phyloP scores from a whole-genome alignment of 148 eudicot genomes.

The Persicaria maculosa region DNA sequence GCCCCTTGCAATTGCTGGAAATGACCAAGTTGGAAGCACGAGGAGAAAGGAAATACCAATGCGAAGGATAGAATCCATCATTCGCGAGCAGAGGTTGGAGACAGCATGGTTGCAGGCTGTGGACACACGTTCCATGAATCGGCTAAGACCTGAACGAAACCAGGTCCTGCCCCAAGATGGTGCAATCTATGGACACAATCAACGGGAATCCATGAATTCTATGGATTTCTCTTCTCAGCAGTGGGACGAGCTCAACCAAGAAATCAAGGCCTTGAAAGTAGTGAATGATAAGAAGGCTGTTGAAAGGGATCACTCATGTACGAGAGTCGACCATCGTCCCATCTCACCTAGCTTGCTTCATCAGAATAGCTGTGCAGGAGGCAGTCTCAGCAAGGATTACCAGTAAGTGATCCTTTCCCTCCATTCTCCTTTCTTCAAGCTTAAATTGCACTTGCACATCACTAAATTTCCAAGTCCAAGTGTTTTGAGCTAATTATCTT shows the following conservation, averaged over 20 bases:
- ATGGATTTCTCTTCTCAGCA: conserved; percentile 41
- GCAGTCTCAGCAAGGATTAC: conserved; percentile 49
- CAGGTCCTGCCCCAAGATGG: conserved; percentile 91
- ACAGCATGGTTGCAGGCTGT: conserved; percentile 94
- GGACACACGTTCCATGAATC: conserved; percentile 64
- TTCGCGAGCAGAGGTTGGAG: conserved; percentile 87
- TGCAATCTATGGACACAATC: conserved; percentile 25
- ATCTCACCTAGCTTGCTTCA: conserved; percentile 93
- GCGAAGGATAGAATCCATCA: conserved; percentile 83
- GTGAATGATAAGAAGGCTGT: conserved; percentile 34
- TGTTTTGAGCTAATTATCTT: background rate
- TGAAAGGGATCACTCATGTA: conserved; percentile 43
- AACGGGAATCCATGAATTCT: conserved; percentile 26
- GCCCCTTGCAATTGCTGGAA: conserved; percentile 13
- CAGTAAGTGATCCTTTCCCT: conserved; percentile 36
- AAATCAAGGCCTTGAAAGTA: conserved; percentile 55
- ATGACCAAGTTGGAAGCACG: conserved; percentile 23
- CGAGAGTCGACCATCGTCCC: conserved; percentile 42
- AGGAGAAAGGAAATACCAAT: conserved; percentile 48
- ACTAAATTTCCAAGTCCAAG: background rate
- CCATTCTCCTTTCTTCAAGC: background rate
- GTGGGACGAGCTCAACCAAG: conserved; percentile 65
- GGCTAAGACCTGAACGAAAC: conserved; percentile 63
- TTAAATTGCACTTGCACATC: background rate
- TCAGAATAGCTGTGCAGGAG: conserved; percentile 23